Percentiles rank a stretch among this genome's conserved stretches.
Conservation (phyloP, 179 eudicot genomes). For the Gypsophila paniculata region DNA sequence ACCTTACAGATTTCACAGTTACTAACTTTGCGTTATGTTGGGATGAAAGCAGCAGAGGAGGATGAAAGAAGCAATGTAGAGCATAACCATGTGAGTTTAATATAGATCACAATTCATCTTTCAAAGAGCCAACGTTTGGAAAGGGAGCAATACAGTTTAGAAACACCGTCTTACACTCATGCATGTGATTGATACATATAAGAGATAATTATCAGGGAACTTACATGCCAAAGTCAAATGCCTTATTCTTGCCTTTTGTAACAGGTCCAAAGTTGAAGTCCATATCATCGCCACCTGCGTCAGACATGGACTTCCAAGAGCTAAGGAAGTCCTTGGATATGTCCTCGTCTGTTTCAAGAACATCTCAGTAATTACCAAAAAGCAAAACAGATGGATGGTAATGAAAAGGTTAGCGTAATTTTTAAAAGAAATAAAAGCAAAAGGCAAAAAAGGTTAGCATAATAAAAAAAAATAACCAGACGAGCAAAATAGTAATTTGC, state of each 20-base stretch:
- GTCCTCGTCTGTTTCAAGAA: constrained; percentile 55
- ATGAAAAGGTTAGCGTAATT: not conserved
- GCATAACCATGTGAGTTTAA: not conserved
- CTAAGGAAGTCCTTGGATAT: constrained; percentile 68
- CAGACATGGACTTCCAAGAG: constrained; percentile 64
- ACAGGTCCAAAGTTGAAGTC: constrained; percentile 68
- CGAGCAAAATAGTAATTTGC: not conserved
- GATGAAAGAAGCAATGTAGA: not conserved
- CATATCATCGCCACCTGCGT: constrained; percentile 53
- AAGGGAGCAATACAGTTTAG: not conserved
- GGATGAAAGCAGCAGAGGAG: not conserved
- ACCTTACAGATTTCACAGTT: not conserved
- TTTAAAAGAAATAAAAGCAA: too few relatives aligned
- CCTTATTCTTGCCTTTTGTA: constrained; percentile 62
- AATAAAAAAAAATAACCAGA: not conserved
- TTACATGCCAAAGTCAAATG: constrained; percentile 76
- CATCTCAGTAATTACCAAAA: not conserved
- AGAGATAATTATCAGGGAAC: constrained; percentile 29
- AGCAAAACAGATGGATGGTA: not conserved
- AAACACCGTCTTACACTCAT: not conserved
- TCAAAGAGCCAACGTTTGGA: not conserved
- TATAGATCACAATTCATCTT: not conserved
- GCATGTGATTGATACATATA: not conserved
- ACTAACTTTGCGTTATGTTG: not conserved
- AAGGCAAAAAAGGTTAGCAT: not conserved